These are phyloP conservation scores for Xylaria cubensis DNA, from an alignment of 495 filamentous ascomycete species.

Conservation along the genomic window DNA sequence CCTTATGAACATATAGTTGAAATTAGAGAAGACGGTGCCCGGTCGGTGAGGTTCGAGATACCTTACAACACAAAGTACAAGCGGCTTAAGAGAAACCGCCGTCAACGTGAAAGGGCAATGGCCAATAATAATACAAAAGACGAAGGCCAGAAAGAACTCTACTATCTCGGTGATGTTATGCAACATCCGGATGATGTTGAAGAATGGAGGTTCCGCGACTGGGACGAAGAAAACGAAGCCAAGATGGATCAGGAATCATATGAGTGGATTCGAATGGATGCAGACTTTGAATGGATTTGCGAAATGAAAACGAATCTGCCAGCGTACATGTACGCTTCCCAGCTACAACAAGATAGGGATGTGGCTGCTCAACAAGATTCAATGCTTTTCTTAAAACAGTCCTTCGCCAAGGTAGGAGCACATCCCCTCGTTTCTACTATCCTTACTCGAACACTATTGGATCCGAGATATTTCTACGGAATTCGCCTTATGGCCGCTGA, in stretches of 20 bases:
- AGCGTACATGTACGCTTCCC: conserved; percentile 95
- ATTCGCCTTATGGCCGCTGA: conserved; percentile 83
- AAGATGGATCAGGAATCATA: conserved; percentile 95
- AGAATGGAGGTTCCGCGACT: conserved; percentile 86
- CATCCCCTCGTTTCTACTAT: conserved; percentile 85
- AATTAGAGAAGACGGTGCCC: conserved; percentile 81
- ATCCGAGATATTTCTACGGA: conserved; percentile 89
- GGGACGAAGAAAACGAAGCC: conserved; percentile 83
- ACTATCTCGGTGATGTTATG: conserved; percentile 91
- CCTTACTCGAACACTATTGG: conserved; percentile 85
- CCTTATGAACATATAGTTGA: conserved; percentile 98
- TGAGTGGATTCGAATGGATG: conserved; percentile 98
- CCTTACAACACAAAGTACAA: conserved; percentile 99
- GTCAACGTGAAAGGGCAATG: conserved; percentile 79
- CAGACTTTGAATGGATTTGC: conserved; percentile 98
- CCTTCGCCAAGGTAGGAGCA: conserved; percentile 43
- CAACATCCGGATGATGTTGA: conserved; percentile 79
- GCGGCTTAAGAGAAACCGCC: conserved; percentile 87
- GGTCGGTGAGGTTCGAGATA: conserved; percentile 74
- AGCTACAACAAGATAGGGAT: conserved; percentile 96
- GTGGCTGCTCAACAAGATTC: conserved; percentile 91
- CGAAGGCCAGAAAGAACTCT: conserved; percentile 85
- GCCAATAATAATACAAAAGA: conserved; percentile 60
- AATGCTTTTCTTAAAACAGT: conserved; percentile 53
- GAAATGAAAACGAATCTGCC: conserved; percentile 77